Conservation (phyloP, 2,329 filamentous ascomycete genomes). For the Clonostachys byssicola region DNA sequence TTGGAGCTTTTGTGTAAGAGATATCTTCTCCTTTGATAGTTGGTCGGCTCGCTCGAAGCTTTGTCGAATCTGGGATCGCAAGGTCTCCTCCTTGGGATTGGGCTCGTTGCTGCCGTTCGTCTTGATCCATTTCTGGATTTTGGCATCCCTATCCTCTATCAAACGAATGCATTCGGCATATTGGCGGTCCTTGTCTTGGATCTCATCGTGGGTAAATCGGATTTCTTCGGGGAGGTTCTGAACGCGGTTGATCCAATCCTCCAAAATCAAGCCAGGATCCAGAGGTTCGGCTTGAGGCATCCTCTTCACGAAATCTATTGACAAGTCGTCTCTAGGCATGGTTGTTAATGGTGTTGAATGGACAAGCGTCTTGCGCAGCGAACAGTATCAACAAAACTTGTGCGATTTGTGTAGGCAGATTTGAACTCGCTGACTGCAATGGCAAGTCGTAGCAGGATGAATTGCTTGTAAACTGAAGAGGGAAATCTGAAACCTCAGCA, state of each 20-base stretch:
- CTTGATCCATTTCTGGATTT: constrained; percentile 80
- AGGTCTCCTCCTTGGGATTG: constrained; percentile 71
- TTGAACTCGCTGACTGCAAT: too few relatives aligned
- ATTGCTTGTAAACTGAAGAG: background rate
- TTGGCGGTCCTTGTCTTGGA: constrained; percentile 72
- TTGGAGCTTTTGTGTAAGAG: constrained; percentile 61
- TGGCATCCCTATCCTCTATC: constrained; percentile 68
- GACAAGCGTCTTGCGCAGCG: constrained; percentile 4
- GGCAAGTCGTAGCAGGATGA: background rate
- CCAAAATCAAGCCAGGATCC: constrained; percentile 66
- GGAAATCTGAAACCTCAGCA: background rate
- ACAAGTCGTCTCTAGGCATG: constrained; percentile 71
- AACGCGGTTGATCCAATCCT: constrained; percentile 72
- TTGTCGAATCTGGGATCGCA: constrained; percentile 62
- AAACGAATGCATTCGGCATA: constrained; percentile 65
- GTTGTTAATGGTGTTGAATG: constrained; percentile 45
- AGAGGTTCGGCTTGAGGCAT: constrained; percentile 59
- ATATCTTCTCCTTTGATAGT: constrained; percentile 72
- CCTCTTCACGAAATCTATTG: constrained; percentile 65
- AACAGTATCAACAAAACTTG: constrained; percentile 1
- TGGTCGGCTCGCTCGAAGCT: constrained; percentile 66
- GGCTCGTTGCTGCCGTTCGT: constrained; percentile 67
- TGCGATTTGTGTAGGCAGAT: background rate
- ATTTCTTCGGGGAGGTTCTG: constrained; percentile 81
- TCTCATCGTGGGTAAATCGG: constrained; percentile 78